Percentiles rank a stretch among this genome's conserved stretches.
These are phyloP conservation scores for Penicillium rolfsii DNA, from an alignment of 2,329 filamentous ascomycete species.

Conservation along the genomic window DNA sequence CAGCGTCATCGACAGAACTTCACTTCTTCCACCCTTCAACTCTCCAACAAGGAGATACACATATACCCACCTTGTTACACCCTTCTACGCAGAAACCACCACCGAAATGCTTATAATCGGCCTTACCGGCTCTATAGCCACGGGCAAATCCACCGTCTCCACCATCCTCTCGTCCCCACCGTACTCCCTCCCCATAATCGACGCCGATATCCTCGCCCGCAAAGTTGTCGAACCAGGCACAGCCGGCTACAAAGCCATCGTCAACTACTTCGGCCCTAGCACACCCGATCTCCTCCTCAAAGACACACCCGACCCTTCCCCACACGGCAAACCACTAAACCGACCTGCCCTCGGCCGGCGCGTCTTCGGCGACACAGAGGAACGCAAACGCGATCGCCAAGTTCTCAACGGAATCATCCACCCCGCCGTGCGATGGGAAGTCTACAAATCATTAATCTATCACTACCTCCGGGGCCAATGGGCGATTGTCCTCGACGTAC, in stretches of 20 bases:
- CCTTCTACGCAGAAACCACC: neutral
- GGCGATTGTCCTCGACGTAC: constrained; percentile 91
- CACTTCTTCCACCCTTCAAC: neutral
- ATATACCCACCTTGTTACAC: neutral
- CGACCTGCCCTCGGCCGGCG: constrained; percentile 79
- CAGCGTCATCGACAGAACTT: constrained; percentile 2
- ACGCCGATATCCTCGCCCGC: constrained; percentile 89
- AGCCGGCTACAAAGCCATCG: constrained; percentile 77
- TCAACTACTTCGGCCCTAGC: constrained; percentile 75
- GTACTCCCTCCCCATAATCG: constrained; percentile 86
- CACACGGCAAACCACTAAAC: constrained; percentile 68
- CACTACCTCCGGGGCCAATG: constrained; percentile 76
- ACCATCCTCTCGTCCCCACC: constrained; percentile 76
- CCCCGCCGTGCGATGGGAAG: constrained; percentile 80
- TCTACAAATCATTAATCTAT: constrained; percentile 73
- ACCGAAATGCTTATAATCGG: constrained; percentile 84
- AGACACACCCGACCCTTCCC: constrained; percentile 37
- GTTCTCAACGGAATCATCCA: constrained; percentile 90
- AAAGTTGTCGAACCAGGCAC: constrained; percentile 94
- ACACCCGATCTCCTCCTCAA: constrained; percentile 84
- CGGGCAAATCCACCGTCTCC: constrained; percentile 96
- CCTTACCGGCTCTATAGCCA: constrained; percentile 95
- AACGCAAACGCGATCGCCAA: constrained; percentile 70
- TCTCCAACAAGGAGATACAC: neutral
- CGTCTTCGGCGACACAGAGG: constrained; percentile 80